phyloP scores from a whole-genome alignment of 495 filamentous ascomycete species.

The Lepidopterella palustris region DNA sequence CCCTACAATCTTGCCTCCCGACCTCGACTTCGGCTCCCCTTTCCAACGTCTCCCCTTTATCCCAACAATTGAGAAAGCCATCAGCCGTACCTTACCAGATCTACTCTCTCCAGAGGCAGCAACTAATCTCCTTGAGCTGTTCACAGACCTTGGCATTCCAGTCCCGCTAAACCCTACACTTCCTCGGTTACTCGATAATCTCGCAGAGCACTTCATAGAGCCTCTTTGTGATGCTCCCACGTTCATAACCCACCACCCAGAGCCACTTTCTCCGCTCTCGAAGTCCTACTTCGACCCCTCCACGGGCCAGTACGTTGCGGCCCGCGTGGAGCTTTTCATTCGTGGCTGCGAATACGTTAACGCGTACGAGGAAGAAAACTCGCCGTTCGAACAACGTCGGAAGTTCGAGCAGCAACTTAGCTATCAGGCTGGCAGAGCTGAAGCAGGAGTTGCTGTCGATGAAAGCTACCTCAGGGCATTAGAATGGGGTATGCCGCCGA shows the following conservation, averaged over 20 bases:
- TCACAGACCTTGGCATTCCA: conserved; percentile 48
- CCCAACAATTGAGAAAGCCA: conserved; percentile 60
- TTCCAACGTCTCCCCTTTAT: conserved; percentile 75
- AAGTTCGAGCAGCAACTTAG: conserved; percentile 67
- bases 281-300: conserved; percentile 66
- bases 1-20: conserved; percentile 42
- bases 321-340: conserved; percentile 85
- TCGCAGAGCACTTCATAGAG: conserved; percentile 73
- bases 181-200: conserved; percentile 75
- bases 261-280: conserved; percentile 82
- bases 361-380: conserved; percentile 97
- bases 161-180: conserved; percentile 54
- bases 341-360: conserved; percentile 76
- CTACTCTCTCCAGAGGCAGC: conserved; percentile 51
- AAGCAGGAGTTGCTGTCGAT: conserved; percentile 52
- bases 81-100: conserved; percentile 61
- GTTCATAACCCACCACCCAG: conserved; percentile 87
- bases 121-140: conserved; percentile 49
- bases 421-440: conserved; percentile 29
- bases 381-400: conserved; percentile 73
- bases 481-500: conserved; percentile 83
- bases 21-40: conserved; percentile 52
- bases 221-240: conserved; percentile 62
- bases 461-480: conserved; percentile 77
- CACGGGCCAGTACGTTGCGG: conserved; percentile 63